A percentile compares a stretch with the other conserved stretches of the same genome.
Conservation (phyloP, 345 rosid genomes). For the Eucalyptus camaldulensis region DNA sequence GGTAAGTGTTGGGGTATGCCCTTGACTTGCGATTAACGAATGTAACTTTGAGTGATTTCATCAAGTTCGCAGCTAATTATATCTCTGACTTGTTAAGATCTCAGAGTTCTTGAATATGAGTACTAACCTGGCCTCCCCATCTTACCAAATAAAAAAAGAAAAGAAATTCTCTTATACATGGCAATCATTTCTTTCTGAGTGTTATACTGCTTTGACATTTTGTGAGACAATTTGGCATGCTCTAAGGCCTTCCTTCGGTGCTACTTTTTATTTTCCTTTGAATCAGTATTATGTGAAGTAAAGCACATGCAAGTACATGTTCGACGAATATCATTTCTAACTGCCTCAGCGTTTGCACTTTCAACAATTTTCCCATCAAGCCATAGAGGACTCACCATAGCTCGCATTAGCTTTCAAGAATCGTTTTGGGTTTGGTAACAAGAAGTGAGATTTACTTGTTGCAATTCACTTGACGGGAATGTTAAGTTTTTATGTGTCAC, state of each 20-base stretch:
- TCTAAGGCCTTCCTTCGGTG: neutral
- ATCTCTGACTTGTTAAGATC: neutral
- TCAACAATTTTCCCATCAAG: neutral
- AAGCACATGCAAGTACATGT: neutral
- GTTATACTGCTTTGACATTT: neutral
- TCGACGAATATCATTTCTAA: neutral
- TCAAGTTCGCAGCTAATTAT: neutral
- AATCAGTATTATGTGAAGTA: neutral
- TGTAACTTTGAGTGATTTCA: neutral
- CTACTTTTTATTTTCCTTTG: neutral
- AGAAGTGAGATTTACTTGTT: neutral
- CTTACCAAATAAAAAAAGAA: neutral
- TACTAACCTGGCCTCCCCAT: neutral
- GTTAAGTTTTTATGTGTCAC: neutral
- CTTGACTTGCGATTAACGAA: neutral
- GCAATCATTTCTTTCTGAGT: neutral
- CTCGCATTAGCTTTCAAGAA: neutral
- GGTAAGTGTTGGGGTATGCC: conserved; percentile 16
- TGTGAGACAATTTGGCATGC: neutral
- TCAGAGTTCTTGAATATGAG: neutral
- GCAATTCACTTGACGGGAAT: neutral
- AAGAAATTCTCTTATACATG: neutral
- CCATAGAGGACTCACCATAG: neutral
- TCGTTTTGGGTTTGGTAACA: neutral
- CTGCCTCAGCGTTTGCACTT: neutral